Evolutionary conservation across 2,329 filamentous ascomycete genomes (phyloP).

Genomic region (Colletotrichum spinosum): DNA sequence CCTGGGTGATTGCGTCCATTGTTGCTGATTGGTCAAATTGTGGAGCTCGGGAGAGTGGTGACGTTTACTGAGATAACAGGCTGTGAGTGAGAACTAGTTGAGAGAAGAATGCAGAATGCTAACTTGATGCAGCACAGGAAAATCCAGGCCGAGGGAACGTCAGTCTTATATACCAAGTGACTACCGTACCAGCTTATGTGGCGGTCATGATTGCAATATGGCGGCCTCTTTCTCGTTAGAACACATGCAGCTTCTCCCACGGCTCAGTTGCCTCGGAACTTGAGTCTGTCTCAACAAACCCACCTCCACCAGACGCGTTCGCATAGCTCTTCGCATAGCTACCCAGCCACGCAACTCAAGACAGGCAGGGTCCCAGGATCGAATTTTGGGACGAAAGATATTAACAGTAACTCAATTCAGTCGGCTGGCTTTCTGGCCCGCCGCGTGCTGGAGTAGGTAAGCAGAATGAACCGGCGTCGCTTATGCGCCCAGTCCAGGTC

Average conservation of each 20-base stretch:
- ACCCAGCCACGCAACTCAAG: conserved; percentile 14
- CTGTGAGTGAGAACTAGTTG: conserved; percentile 6
- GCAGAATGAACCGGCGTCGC: conserved; percentile 10
- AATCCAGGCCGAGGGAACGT: neutral
- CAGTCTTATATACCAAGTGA: conserved; percentile 26
- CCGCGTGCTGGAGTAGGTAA: neutral
- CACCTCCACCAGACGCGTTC: conserved; percentile 22
- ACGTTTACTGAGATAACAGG: conserved; percentile 15
- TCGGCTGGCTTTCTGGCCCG: neutral
- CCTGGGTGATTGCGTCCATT: conserved; percentile 45
- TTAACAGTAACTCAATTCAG: neutral
- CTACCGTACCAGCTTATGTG: conserved; percentile 17
- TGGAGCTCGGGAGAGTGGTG: conserved; percentile 19
- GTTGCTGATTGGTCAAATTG: conserved; percentile 22
- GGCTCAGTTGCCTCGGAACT: conserved; percentile 31
- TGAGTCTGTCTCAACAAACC: conserved; percentile 27
- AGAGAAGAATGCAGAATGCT: neutral
- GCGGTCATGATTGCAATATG: conserved; percentile 15
- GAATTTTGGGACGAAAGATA: conserved; percentile 22
- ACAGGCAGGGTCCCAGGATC: conserved; percentile 23
- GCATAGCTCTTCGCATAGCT: conserved; percentile 35
- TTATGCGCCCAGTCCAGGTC: conserved; percentile 18
- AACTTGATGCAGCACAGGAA: neutral
- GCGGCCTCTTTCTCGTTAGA: conserved; percentile 14
- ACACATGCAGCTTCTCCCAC: conserved; percentile 34